Base-by-base conservation (phyloP, 2,329 filamentous ascomycete species). In the Penicillium sp. region DNA sequence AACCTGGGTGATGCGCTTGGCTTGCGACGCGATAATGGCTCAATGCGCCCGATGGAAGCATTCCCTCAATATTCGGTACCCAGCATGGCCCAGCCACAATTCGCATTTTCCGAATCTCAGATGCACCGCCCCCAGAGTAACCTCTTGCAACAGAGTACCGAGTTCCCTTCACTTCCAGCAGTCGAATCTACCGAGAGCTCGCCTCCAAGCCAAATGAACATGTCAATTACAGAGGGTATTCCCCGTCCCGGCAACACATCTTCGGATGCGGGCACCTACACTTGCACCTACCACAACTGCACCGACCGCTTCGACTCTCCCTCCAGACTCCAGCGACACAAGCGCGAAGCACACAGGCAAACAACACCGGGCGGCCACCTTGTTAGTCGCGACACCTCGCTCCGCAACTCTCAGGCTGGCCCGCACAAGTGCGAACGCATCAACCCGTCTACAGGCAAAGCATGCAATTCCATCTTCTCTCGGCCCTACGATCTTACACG, bases 401-500 rank as follows among this genome's bases (percentile, higher is more conserved):
- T 87, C 39, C 81, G 91, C 60, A 95, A 94, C 71, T 93, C 88
- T 5, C 94, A 97, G 74, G 90, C 91, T 10, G 94, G 94, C 0
- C 94, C 94, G 33, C 94, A 97, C 79, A 88, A 88, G 67, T 99
- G 94, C 75, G 90, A 92, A 70, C 87, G 92, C 64, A 91, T 93
- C 77, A 97, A 97, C 75, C 93, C 93, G 2, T 93, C 90, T 62
- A 97, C 94, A 0, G 91, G 91, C 62, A 97, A 97, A 78, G 89
- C 92, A 0, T 97, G 94, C 82, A 93, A 91, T 72, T 95, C 92
- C 0, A 82, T 96, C 53, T 97, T 99, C 76, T 97, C 93, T 0
- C 83, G 94, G 21, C 94, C 94, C 1, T 99, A 99, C 80, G 94
- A 99, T 75, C 82, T 99, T 51, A 99, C 94, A 0, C 84, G 94